These are phyloP conservation scores for Fusarium temperatum DNA, from an alignment of 2,329 filamentous ascomycete genomes.

Conservation along the genomic window DNA sequence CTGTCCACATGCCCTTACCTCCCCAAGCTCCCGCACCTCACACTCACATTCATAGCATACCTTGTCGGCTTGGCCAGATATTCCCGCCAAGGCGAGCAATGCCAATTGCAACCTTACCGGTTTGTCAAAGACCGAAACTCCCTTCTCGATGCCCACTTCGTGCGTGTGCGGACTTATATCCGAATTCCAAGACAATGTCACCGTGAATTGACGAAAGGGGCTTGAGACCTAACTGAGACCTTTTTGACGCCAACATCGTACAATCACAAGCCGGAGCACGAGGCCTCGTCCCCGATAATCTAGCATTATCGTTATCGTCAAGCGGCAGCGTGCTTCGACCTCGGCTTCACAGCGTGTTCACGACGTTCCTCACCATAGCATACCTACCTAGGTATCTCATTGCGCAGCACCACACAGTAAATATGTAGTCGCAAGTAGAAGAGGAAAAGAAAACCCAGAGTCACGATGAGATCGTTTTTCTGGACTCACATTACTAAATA, in stretches of 20 bases:
- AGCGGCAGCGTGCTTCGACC: slow-evolving; percentile 3
- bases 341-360: slow-evolving; percentile 3
- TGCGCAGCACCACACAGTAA: neutral
- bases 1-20: slow-evolving; percentile 20
- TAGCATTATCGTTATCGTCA: neutral
- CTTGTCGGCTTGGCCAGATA: neutral
- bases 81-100: neutral
- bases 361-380: slow-evolving; percentile 8
- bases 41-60: neutral
- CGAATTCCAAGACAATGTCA: slow-evolving; percentile 3
- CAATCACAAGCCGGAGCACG: slow-evolving; percentile 2
- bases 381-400: neutral
- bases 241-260: slow-evolving; percentile 8
- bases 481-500: slow-evolving; percentile 19
- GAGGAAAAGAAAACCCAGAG: slow-evolving; percentile 4
- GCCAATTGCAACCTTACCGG: neutral
- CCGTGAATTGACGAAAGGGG: neutral
- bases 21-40: neutral
- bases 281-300: neutral
- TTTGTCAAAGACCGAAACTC: neutral
- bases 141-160: neutral
- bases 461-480: slow-evolving; percentile 21
- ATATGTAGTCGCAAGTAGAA: neutral
- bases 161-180: neutral
- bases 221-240: slow-evolving; percentile 23